Conservation (phyloP, 2,329 filamentous ascomycete genomes). For the Trichophyton rubrum region DNA sequence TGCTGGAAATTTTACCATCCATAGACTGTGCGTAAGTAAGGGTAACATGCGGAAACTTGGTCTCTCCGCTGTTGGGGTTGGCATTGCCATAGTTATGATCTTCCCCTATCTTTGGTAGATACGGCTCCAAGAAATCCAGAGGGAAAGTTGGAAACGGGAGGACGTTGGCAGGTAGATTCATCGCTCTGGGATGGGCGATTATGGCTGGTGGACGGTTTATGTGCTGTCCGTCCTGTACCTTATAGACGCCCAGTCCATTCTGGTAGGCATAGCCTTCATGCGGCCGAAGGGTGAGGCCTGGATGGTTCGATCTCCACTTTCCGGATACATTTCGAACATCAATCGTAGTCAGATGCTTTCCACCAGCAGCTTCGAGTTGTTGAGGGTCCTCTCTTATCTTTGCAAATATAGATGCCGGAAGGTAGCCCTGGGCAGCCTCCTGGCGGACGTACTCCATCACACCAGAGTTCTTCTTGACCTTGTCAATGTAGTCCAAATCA, state of each 20-base stretch:
- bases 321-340: constrained; percentile 38
- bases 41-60: constrained; percentile 48
- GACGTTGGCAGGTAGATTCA: constrained; percentile 26
- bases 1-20: constrained; percentile 64
- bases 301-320: constrained; percentile 37
- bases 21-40: constrained; percentile 86
- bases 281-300: constrained; percentile 30
- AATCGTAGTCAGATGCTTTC: constrained; percentile 35
- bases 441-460: constrained; percentile 36
- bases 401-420: constrained; percentile 38
- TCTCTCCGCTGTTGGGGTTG: constrained; percentile 13
- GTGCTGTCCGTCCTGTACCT: constrained; percentile 15
- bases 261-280: constrained; percentile 36
- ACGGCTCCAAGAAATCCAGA: constrained; percentile 38
- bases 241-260: constrained; percentile 33
- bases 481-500: constrained; percentile 37
- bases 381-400: constrained; percentile 36
- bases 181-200: constrained; percentile 9
- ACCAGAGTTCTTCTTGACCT: constrained; percentile 37
- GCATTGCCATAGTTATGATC: constrained; percentile 6
- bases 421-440: constrained; percentile 35
- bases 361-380: constrained; percentile 33
- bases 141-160: constrained; percentile 34
- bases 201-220: constrained; percentile 10
- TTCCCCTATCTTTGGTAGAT: constrained; percentile 32